A percentile compares a stretch with the other conserved stretches of the same genome.
phyloP scores from a whole-genome alignment of 2,329 filamentous ascomycete genomes.

The Phyllosticta capitalensis region DNA sequence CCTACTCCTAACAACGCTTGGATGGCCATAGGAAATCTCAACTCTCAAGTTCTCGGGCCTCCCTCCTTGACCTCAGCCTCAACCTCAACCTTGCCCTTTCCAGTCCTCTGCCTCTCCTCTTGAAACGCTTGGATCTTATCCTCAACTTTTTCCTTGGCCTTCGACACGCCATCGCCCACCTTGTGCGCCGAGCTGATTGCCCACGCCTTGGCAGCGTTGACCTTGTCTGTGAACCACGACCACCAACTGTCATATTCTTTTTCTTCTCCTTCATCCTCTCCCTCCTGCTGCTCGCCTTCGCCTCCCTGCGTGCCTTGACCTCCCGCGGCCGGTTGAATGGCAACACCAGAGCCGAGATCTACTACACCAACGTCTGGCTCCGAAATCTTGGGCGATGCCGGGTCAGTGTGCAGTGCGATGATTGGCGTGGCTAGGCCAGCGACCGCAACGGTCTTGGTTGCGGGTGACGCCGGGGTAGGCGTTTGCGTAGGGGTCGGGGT shows the following conservation, averaged over 20 bases:
- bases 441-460: neutral
- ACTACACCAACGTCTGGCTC: neutral
- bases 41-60: neutral
- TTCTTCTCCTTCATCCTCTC: conserved; percentile 10
- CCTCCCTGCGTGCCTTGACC: neutral
- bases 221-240: conserved; percentile 29
- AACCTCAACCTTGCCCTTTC: neutral
- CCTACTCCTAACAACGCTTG: neutral
- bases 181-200: conserved; percentile 10
- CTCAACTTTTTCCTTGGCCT: conserved; percentile 4
- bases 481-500: conserved; percentile 4
- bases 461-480: neutral
- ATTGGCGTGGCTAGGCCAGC: conserved; percentile 7
- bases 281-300: neutral
- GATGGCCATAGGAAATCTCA: neutral
- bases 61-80: neutral
- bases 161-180: conserved; percentile 4
- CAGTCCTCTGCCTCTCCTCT: neutral
- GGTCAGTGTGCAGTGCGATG: neutral
- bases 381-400: neutral
- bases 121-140: neutral
- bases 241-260: conserved; percentile 20
- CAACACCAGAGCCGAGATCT: neutral
- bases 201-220: conserved; percentile 26
- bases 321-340: neutral